Evolutionary conservation across 371 early-diverging fungal genomes (phyloP), one percentile per base, ranked within the genome.

Genomic region (Apophysomyces elegans): DNA sequence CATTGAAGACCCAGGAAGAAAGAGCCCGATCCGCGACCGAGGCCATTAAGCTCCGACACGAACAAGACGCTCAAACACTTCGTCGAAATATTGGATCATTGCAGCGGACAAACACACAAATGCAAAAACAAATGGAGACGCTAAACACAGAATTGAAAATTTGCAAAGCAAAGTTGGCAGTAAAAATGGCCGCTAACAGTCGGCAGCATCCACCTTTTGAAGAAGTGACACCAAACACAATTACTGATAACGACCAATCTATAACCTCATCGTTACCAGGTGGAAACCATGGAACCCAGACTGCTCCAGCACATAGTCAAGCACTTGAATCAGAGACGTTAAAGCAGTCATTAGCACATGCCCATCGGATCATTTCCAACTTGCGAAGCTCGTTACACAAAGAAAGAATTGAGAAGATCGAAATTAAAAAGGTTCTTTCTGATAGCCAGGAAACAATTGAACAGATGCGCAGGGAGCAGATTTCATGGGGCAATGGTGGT

Each of bases 1-100:
- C 73, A 6, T 77, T 87, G 46, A 80, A 84, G 58, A 85, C 80
- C 61, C 77, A 83, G 70, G 81, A 88, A 38, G 79, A 79, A 36
- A 83, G 78, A 60, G 71, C 83, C 1, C 74, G 75, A n/a, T 64
- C 71, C 7, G 75, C 84, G 26, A 63, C 86, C 16, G 78, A 77
- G 37, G 66, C 77, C 32, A 63, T 75, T 6, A 88, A 85, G 44
- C 58, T 72, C 36, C 75, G 83, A 16, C 83, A 80, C 39, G 88
- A 88, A 60, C 85, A 87, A 59, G 88, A 88, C 14, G 70, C 81
- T 65, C 38, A 67, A 0, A 61, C 69, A 12, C 68, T 84, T 71
- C 84, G 88, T 12, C 84, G 82, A 43, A 75, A 75, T 39, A 54
- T 67, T 6, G 71, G 73, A 35, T 67, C 75, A 12, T 64, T 86